Evolutionary conservation across 2,329 filamentous ascomycete species (phyloP).

Genomic region (Emericellopsis cladophorae): DNA sequence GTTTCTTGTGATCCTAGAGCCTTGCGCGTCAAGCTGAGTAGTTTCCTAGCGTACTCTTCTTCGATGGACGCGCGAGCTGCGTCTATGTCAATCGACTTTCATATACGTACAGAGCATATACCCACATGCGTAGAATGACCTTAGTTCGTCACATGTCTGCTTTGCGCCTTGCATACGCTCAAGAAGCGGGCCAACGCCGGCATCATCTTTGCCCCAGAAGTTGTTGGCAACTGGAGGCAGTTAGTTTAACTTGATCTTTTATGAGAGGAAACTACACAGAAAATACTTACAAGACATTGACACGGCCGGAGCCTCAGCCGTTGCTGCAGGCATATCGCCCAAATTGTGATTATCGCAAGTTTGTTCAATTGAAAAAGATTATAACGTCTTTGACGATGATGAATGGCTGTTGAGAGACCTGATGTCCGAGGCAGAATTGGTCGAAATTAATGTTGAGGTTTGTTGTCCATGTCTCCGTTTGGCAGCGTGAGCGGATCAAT

Average conservation of each 20-base stretch:
- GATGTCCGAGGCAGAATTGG: too few relatives aligned
- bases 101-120: conserved; percentile 4
- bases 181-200: conserved; percentile 79
- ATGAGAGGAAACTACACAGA: neutral
- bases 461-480: too few relatives aligned
- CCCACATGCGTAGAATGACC: conserved; percentile 75
- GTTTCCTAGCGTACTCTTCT: conserved; percentile 88
- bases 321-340: conserved; percentile 44
- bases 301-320: conserved; percentile 50
- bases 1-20: conserved; percentile 77
- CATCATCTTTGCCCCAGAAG: conserved; percentile 99
- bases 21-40: conserved; percentile 77
- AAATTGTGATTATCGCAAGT: too few relatives aligned
- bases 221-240: conserved; percentile 75
- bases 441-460: too few relatives aligned
- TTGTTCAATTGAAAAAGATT: too few relatives aligned
- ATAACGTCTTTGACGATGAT: too few relatives aligned
- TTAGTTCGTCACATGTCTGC: conserved; percentile 86
- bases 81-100: neutral
- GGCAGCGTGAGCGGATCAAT: too few relatives aligned
- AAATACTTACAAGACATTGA: conserved; percentile 46
- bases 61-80: conserved; percentile 82
- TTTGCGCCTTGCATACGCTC: conserved; percentile 94
- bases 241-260: neutral
- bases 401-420: too few relatives aligned